These are phyloP conservation scores for Arthrinium phaeospermum DNA, from an alignment of 2,329 filamentous ascomycete species.

Conservation along the genomic window DNA sequence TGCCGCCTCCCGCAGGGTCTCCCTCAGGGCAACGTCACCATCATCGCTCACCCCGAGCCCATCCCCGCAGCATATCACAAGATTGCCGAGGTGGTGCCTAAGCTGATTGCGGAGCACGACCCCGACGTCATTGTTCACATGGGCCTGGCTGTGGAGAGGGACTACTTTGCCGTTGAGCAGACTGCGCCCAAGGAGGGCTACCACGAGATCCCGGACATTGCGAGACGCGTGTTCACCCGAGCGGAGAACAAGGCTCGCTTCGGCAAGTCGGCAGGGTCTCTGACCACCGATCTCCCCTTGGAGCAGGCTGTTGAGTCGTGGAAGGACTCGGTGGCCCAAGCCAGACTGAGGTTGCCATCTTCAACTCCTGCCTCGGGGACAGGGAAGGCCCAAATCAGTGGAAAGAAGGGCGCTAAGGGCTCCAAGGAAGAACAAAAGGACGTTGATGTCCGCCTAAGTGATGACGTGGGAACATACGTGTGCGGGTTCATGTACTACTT, in stretches of 20 bases:
- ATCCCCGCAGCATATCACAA: constrained; percentile 5
- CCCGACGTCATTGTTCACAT: constrained; percentile 21
- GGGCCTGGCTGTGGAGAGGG: constrained; percentile 19
- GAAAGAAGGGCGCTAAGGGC: background rate
- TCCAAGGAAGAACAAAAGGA: background rate
- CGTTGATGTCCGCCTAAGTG: constrained; percentile 18
- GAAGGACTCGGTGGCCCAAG: constrained; percentile 4
- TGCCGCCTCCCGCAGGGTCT: constrained; percentile 4
- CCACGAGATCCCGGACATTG: constrained; percentile 18
- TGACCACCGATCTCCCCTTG: background rate
- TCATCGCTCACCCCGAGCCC: constrained; percentile 19
- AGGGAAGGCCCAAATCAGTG: background rate
- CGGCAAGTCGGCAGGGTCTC: background rate
- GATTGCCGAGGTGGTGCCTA: constrained; percentile 10
- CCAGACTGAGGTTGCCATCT: background rate
- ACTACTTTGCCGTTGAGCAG: constrained; percentile 19
- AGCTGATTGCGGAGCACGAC: constrained; percentile 17
- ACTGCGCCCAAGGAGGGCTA: constrained; percentile 19
- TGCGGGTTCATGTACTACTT: constrained; percentile 20
- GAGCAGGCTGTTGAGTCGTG: background rate
- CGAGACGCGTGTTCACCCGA: constrained; percentile 6
- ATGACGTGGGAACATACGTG: constrained; percentile 21
- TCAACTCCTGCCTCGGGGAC: background rate
- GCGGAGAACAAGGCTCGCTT: constrained; percentile 12
- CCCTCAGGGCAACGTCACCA: background rate